A percentile compares a stretch with the other conserved stretches of the same genome.
phyloP scores from a whole-genome alignment of 2,329 filamentous ascomycete genomes.

The Epichloe festucae region DNA sequence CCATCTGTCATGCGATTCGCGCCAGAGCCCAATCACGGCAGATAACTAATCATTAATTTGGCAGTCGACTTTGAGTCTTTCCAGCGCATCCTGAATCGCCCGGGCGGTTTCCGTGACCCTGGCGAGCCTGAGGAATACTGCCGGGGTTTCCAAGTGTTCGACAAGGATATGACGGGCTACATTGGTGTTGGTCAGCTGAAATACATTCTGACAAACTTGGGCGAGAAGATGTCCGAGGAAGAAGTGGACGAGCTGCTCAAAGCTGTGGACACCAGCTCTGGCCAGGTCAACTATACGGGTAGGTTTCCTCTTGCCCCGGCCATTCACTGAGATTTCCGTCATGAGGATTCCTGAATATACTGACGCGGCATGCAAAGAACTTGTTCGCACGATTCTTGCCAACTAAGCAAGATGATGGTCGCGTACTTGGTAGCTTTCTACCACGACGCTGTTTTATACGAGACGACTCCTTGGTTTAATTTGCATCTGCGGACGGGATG shows the following conservation, averaged over 20 bases:
- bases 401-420: slow-evolving; percentile 40
- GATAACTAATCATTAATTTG: background rate
- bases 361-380: slow-evolving; percentile 38
- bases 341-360: slow-evolving; percentile 4
- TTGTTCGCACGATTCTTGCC: slow-evolving; percentile 75
- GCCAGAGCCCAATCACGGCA: background rate
- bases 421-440: background rate
- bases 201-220: slow-evolving; percentile 94
- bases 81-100: slow-evolving; percentile 90
- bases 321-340: background rate
- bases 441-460: background rate
- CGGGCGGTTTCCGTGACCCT: slow-evolving; percentile 94
- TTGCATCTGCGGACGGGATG: slow-evolving; percentile 5
- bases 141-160: slow-evolving; percentile 96
- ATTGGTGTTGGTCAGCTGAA: slow-evolving; percentile 96
- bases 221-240: slow-evolving; percentile 98
- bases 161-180: slow-evolving; percentile 97
- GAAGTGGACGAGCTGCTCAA: slow-evolving; percentile 98
- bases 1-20: background rate
- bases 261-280: slow-evolving; percentile 89
- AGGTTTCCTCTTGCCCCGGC: slow-evolving; percentile 12
- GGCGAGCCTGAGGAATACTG: slow-evolving; percentile 98
- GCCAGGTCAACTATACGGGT: slow-evolving; percentile 97
- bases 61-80: slow-evolving; percentile 97
- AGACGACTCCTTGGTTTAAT: slow-evolving; percentile 8